Base-by-base conservation (phyloP, 192 early-diverging fungal species). In the Coemansia sp. region DNA sequence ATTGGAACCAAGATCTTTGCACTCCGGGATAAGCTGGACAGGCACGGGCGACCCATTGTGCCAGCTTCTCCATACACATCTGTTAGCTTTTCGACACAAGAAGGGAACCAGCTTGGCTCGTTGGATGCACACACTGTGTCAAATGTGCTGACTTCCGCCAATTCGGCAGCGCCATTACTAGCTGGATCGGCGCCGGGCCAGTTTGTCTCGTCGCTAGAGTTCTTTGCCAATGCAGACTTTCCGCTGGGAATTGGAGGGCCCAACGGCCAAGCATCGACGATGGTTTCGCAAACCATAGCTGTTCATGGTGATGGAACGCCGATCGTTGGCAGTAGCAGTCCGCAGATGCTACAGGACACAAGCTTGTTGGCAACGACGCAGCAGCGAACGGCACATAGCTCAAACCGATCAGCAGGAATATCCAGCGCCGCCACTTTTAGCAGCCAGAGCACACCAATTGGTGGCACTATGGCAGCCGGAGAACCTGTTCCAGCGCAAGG, bases 201-300 rank as follows among this genome's bases (percentile, higher is more conserved):
- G 46, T 76, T 76, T 62, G 73, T 76, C 17, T 66, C 73, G 5
- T 69, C 73, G 30, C 51, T 76, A 9, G 73, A 76, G 47, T 69
- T 76, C 39, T 76, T 76, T 58, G 73, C 73, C 18, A 76, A 76
- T 31, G 62, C 73, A 9, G 73, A 69, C 32, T 76, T 66, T 17
- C 73, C 73, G 11, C 46, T 76, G 18, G 73, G 73, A 9, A 65
- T 76, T 26, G 73, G 73, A 5, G 66, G 66, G 0, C 73, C 66
- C 10, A 76, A 76, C 26, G 73, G 73, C 1, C 66, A 69, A 55
- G 62, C 66, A 16, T 59, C 73, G 45, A 31, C 58, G n/a, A 44
- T 53, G 11, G 38, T 64, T 31, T 58, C 72, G 3, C 57, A 51
- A 10, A 62, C 56, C 14, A 42, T 64, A 53, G 16, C 37, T 5